Evolutionary conservation across 2,329 filamentous ascomycete genomes (phyloP).

Genomic region (Penicillium janthinellum): DNA sequence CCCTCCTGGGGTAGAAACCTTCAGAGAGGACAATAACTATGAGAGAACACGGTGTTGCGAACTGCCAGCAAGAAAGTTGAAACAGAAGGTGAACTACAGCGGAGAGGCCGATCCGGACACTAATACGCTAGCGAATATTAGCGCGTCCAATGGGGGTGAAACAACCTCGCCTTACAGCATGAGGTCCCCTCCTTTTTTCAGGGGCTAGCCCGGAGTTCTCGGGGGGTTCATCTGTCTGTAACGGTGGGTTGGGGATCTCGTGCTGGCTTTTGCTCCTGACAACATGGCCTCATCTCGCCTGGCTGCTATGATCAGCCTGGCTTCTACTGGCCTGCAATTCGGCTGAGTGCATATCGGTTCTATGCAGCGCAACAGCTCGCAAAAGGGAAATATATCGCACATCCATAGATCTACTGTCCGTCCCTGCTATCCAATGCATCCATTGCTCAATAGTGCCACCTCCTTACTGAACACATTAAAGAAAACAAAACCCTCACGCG

Average conservation of each 20-base stretch:
- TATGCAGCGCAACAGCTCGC: not conserved
- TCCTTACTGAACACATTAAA: slow-evolving; percentile 3
- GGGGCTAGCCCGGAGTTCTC: slow-evolving; percentile 1
- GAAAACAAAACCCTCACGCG: not conserved
- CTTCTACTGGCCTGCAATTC: not conserved
- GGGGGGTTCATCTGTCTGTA: slow-evolving; percentile 6
- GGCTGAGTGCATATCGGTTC: not conserved
- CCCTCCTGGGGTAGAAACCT: not conserved
- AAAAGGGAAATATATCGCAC: not conserved
- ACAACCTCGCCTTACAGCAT: slow-evolving; percentile 9
- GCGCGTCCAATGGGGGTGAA: slow-evolving; percentile 22
- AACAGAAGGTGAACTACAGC: slow-evolving; percentile 12
- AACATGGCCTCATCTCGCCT: slow-evolving; percentile 1
- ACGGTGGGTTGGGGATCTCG: slow-evolving; percentile 1
- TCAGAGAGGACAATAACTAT: not conserved
- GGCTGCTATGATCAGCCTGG: not conserved
- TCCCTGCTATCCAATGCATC: not conserved
- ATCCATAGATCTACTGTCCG: not conserved
- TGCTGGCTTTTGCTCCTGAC: slow-evolving; percentile 2
- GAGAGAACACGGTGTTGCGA: slow-evolving; percentile 21
- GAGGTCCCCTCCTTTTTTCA: slow-evolving; percentile 7
- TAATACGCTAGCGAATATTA: slow-evolving; percentile 23
- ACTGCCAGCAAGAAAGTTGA: slow-evolving; percentile 5
- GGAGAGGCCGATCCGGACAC: slow-evolving; percentile 20
- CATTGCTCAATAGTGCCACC: not conserved